Conservation (phyloP, 257 asterid genomes). For the Salvia miltiorrhiza region DNA sequence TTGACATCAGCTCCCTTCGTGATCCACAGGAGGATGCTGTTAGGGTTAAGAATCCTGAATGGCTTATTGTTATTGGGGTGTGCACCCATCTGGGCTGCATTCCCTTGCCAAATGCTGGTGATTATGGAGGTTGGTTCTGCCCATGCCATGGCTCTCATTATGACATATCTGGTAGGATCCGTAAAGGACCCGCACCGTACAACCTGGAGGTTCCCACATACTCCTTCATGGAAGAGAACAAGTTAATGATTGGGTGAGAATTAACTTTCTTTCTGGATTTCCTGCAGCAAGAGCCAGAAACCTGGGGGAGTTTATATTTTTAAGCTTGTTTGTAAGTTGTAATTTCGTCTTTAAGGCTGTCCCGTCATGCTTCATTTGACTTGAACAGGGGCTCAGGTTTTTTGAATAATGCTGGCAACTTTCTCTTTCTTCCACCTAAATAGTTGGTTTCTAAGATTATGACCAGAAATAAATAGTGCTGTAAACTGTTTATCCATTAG, state of each 20-base stretch:
- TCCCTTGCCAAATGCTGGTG: conserved; percentile 78
- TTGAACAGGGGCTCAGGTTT: conserved; percentile 14
- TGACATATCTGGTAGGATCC: conserved; percentile 68
- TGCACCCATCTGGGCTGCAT: conserved; percentile 76
- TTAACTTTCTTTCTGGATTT: conserved; percentile 9
- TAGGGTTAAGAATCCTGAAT: conserved; percentile 62
- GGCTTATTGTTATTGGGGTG: conserved; percentile 66
- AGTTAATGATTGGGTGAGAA: conserved; percentile 71
- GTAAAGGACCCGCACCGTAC: conserved; percentile 75
- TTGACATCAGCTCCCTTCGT: conserved; percentile 53
- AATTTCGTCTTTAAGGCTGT: conserved; percentile 3
- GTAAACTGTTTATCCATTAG: neutral
- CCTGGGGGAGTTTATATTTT: neutral
- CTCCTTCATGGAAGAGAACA: conserved; percentile 76
- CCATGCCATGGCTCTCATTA: conserved; percentile 76
- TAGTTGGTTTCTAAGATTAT: conserved; percentile 16
- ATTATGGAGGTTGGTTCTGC: conserved; percentile 79
- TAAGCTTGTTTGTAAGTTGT: conserved; percentile 25
- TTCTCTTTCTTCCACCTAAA: neutral
- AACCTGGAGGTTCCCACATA: conserved; percentile 68
- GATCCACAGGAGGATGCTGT: conserved; percentile 64
- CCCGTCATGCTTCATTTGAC: conserved; percentile 9
- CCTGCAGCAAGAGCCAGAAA: conserved; percentile 16
- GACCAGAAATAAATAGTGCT: conserved; percentile 1
- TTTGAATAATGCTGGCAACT: conserved; percentile 31